Percentiles rank a stretch among this genome's conserved stretches.
These are phyloP conservation scores for Alternaria alternata DNA, from an alignment of 2,329 filamentous ascomycete genomes.

Conservation along the genomic window DNA sequence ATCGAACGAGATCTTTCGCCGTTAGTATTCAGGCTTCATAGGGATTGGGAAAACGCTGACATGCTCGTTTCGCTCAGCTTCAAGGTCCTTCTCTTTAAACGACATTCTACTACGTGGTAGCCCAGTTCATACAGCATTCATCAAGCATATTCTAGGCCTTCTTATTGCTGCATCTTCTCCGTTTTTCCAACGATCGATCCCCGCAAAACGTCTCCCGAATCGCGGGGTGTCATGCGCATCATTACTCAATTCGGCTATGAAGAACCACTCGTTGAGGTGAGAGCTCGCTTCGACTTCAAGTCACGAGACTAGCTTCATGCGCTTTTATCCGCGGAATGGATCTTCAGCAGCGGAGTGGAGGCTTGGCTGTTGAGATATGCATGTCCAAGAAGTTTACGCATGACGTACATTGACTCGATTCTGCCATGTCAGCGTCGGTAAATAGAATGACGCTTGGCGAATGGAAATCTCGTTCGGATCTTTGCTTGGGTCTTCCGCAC, in stretches of 20 bases:
- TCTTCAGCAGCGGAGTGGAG: neutral
- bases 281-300: neutral
- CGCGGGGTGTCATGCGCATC: conserved; percentile 14
- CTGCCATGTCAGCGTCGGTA: conserved; percentile 1
- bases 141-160: neutral
- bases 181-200: conserved; percentile 9
- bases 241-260: neutral
- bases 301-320: neutral
- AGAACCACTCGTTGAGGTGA: neutral
- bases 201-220: conserved; percentile 14
- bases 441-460: neutral
- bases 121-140: too few species aligned
- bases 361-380: conserved; percentile 4
- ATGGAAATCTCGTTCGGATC: too few species aligned
- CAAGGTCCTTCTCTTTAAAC: neutral
- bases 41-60: neutral
- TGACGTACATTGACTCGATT: conserved; percentile 5
- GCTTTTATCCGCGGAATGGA: neutral
- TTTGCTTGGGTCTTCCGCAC: neutral
- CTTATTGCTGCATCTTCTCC: conserved; percentile 1
- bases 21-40: neutral
- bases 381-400: neutral
- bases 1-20: neutral
- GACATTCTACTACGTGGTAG: neutral
- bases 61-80: conserved; percentile 3